These are phyloP conservation scores for Ophiostoma ips DNA, from an alignment of 2,329 filamentous ascomycete species.

Conservation along the genomic window DNA sequence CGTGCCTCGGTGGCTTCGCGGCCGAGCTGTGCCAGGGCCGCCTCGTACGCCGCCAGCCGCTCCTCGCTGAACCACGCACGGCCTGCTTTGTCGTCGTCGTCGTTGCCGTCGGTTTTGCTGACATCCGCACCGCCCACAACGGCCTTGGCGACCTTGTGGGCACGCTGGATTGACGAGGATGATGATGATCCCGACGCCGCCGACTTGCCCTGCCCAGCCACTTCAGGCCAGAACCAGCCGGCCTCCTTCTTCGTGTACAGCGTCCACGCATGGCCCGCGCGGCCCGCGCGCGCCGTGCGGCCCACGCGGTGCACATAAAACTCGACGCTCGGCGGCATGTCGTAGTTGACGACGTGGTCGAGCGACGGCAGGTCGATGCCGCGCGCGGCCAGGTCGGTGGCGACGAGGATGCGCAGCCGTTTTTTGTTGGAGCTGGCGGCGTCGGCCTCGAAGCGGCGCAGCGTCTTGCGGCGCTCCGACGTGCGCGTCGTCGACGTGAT, in stretches of 20 bases:
- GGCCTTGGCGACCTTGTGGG: slow-evolving; percentile 32
- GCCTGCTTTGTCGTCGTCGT: slow-evolving; percentile 2
- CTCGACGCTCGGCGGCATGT: slow-evolving; percentile 66
- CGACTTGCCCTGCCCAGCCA: slow-evolving; percentile 43
- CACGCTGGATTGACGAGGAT: slow-evolving; percentile 22
- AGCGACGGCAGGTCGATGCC: slow-evolving; percentile 73
- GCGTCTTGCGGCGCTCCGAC: slow-evolving; percentile 50
- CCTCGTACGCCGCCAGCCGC: slow-evolving; percentile 34
- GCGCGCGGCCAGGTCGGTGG: slow-evolving; percentile 84
- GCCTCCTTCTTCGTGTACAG: slow-evolving; percentile 71
- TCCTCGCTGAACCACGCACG: slow-evolving; percentile 28
- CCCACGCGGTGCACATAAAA: slow-evolving; percentile 88
- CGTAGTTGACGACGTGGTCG: slow-evolving; percentile 85
- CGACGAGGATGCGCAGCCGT: slow-evolving; percentile 58
- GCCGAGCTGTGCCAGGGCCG: slow-evolving; percentile 47
- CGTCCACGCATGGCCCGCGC: slow-evolving; percentile 68
- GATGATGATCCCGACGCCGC: background rate
- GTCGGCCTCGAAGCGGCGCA: slow-evolving; percentile 49
- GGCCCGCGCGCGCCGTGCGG: slow-evolving; percentile 72
- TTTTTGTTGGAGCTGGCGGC: slow-evolving; percentile 19
- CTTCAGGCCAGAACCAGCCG: slow-evolving; percentile 81
- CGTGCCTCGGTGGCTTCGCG: slow-evolving; percentile 38
- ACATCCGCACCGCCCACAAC: slow-evolving; percentile 19
- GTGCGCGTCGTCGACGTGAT: slow-evolving; percentile 70
- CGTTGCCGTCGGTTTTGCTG: background rate